Percentiles rank a stretch among this genome's conserved stretches.
Conservation (phyloP, 352 stramenopile genomes). For the Pythium coloratum region DNA sequence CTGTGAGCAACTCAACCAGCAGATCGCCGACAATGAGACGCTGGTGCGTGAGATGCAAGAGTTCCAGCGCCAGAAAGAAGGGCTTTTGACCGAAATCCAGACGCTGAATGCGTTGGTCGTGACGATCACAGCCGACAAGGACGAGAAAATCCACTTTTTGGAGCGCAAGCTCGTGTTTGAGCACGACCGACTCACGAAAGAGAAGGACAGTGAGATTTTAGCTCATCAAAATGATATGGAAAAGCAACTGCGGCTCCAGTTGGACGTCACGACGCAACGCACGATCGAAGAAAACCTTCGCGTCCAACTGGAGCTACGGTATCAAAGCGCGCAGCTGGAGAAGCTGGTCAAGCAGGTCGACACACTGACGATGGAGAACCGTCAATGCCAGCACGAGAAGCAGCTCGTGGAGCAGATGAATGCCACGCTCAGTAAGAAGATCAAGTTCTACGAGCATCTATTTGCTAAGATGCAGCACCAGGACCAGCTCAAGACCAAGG, state of each 20-base stretch:
- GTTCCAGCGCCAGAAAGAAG: conserved; percentile 40
- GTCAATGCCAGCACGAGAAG: conserved; percentile 42
- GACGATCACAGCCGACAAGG: conserved; percentile 35
- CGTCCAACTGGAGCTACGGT: conserved; percentile 61
- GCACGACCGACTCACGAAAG: conserved; percentile 48
- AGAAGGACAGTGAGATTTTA: conserved; percentile 49
- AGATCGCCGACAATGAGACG: conserved; percentile 31
- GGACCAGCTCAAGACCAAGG: conserved; percentile 32
- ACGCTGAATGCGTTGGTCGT: conserved; percentile 32
- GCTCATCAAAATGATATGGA: conserved; percentile 48
- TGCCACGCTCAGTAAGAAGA: conserved; percentile 47
- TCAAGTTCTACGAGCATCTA: conserved; percentile 71
- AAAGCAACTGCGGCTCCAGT: conserved; percentile 49
- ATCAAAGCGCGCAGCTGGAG: conserved; percentile 59
- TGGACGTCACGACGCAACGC: conserved; percentile 60
- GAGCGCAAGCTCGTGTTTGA: conserved; percentile 65
- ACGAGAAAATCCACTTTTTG: conserved; percentile 46
- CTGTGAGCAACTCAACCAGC: conserved; percentile 35
- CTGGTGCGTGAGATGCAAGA: conserved; percentile 38
- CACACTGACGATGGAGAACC: conserved; percentile 37
- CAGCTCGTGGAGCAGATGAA: conserved; percentile 71
- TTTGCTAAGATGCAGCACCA: conserved; percentile 64
- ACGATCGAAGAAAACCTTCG: conserved; percentile 68
- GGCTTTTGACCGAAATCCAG: conserved; percentile 32
- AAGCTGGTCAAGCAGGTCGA: conserved; percentile 55